A percentile compares a stretch with the other conserved stretches of the same genome.
These are phyloP conservation scores for Clonostachys rhizophaga DNA, from an alignment of 2,329 filamentous ascomycete genomes.

Conservation along the genomic window DNA sequence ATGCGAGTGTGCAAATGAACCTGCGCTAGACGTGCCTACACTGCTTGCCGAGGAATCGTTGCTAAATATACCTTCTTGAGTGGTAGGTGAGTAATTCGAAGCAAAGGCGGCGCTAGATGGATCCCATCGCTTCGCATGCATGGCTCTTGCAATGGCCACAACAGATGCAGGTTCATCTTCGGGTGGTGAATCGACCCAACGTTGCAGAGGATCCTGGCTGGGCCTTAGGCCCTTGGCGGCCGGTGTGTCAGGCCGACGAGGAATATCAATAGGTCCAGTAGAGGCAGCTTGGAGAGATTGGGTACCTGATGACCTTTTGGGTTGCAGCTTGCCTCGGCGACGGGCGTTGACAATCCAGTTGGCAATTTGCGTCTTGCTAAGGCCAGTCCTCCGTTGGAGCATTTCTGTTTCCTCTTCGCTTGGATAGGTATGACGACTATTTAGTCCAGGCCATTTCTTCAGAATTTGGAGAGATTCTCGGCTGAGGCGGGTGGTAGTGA, in stretches of 20 bases:
- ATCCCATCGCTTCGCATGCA: slow-evolving; percentile 45
- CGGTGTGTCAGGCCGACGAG: slow-evolving; percentile 52
- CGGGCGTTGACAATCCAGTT: slow-evolving; percentile 93
- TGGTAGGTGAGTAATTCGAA: slow-evolving; percentile 56
- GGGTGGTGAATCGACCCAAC: slow-evolving; percentile 57
- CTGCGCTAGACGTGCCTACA: slow-evolving; percentile 54
- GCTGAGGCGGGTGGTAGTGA: slow-evolving; percentile 73
- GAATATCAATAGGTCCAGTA: slow-evolving; percentile 66
- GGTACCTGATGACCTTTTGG: slow-evolving; percentile 65
- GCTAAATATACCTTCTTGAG: slow-evolving; percentile 50
- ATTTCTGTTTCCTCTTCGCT: slow-evolving; percentile 82
- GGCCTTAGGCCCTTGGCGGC: slow-evolving; percentile 30
- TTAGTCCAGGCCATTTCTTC: slow-evolving; percentile 79
- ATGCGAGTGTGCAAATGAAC: slow-evolving; percentile 54
- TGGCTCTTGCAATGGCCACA: slow-evolving; percentile 52
- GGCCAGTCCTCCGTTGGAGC: slow-evolving; percentile 71
- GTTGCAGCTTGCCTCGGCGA: slow-evolving; percentile 72
- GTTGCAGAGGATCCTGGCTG: slow-evolving; percentile 50
- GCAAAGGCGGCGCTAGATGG: slow-evolving; percentile 53
- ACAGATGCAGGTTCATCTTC: slow-evolving; percentile 57
- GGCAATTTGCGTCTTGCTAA: slow-evolving; percentile 79
- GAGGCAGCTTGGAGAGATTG: slow-evolving; percentile 53
- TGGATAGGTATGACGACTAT: slow-evolving; percentile 81
- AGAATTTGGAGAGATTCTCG: slow-evolving; percentile 74
- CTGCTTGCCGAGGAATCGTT: slow-evolving; percentile 57